Evolutionary conservation across 1,139 yeast genomes (phyloP), one percentile per base, ranked within the genome.

Genomic region (Pichia sp.): DNA sequence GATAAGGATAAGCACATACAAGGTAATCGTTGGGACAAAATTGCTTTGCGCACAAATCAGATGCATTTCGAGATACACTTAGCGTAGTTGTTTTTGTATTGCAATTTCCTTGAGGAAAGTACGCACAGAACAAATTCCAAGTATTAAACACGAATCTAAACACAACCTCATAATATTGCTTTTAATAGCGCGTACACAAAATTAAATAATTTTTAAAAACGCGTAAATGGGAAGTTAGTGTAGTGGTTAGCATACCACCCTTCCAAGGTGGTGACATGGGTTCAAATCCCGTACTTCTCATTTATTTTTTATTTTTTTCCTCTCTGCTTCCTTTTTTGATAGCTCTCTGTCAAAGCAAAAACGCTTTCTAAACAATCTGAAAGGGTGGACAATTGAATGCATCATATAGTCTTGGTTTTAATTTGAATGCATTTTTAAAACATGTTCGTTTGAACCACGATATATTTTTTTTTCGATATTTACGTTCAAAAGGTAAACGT

Each of bases 261-360:
- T 79, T 79, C 85, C 85, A 79, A 79, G 84, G 84, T 75, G 78
- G 78, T 69, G 83, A 72, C 81, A 76, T 71, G 84, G 84, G 85
- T 78, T 78, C 85, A 83, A 78, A 77, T 78, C 84, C 81, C 85
- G 80, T 76, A 77, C 78, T 79, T 74, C 80, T 77, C 84, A 78
- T 58, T 56, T 57, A 62, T 65, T 68, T 62, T 52, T 51, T 43
- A 43, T 45, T 50, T 16, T 16, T 16, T 16, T 16, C 23, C 23
- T 16, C 44, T 47, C 49, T 44, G 44, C 5, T 38, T 42, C 11
- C 27, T 31, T 27, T 38, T 5, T 16, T 4, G 8, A 7, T 29
- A 6, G 11, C 29, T 6, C 33, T 6, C 11, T 33, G 23, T 16
- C 23, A 16, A 16, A 16, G 23, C 23, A 16, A 16, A 16, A 16